Base-by-base conservation (phyloP, 2,329 filamentous ascomycete species). In the Fusarium xyrophilum region DNA sequence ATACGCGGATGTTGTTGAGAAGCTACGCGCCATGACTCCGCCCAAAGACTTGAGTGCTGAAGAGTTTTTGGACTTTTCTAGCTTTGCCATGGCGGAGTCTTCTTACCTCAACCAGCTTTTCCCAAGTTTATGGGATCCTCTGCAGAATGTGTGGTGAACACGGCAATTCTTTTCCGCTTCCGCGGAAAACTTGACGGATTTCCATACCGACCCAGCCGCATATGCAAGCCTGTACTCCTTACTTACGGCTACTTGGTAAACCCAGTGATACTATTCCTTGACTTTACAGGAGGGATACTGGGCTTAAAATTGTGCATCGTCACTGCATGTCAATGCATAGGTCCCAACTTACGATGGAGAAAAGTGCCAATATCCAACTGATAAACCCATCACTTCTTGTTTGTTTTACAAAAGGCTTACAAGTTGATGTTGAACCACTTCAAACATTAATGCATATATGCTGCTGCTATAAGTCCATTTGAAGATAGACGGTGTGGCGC, bases 1-100 rank as follows among this genome's bases (percentile, higher is more conserved):
- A 48, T 82, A 84, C 63, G 74, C 77, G 9, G 82, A 84, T 14
- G 71, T 85, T 15, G 76, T 85, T 0, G 81, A 85, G 32, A 84
- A 80, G 67, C 72, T 83, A 5, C 63, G 79, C 13, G 71, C 74
- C 8, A 74, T 77, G 39, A 71, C 67, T 7, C 70, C 71, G 15
- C 66, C 70, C 8, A 66, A 74, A 27, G 73, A 74, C 17, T 63
- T 50, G 23, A 63, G 52, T 3, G 42, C 48, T 12, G 69, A 68
- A 15, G 67, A 63, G 11, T 38, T 62, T 27, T 60, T 67, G 6
- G 68, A 74, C 21, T 56, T 75, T 30, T 62, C 75, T 7, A 73
- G 75, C 5, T 78, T 77, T 53, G 65, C 73, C 27, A 69, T 77
- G 69, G 71, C 73, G 9, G 78, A 79, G 48, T 63, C 71, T 28